These are phyloP conservation scores for Epichloe gansuensis DNA, from an alignment of 2,329 filamentous ascomycete genomes.

Conservation along the genomic window DNA sequence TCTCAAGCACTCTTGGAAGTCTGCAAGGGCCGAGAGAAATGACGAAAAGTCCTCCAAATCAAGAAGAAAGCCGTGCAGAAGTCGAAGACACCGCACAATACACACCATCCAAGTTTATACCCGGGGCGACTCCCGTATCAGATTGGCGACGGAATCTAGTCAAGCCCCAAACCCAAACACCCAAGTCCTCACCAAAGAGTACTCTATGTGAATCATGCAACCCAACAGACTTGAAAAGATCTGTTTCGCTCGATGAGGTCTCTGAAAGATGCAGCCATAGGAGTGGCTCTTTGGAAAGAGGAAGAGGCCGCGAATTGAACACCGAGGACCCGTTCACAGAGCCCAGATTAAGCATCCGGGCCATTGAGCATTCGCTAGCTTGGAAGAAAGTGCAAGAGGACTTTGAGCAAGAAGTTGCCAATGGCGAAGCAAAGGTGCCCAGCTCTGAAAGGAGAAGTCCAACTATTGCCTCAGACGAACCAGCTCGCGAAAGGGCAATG, in stretches of 20 bases:
- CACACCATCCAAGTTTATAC: not conserved
- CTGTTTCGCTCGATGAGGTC: not conserved
- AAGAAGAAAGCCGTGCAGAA: not conserved
- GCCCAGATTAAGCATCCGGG: constrained; percentile 14
- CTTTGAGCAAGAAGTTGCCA: constrained; percentile 4
- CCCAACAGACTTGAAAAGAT: not conserved
- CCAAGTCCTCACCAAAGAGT: not conserved
- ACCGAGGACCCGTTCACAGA: constrained; percentile 5
- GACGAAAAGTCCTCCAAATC: not conserved
- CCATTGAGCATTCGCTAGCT: constrained; percentile 17
- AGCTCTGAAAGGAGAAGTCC: not conserved
- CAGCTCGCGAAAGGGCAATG: not conserved
- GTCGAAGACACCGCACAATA: not conserved
- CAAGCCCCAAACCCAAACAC: not conserved
- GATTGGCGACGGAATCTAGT: constrained; percentile 7
- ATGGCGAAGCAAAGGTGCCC: not conserved
- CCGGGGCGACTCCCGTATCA: constrained; percentile 3
- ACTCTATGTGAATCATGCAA: constrained; percentile 8
- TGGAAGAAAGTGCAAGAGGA: constrained; percentile 11
- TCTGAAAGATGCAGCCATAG: constrained; percentile 3
- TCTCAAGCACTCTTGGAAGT: not conserved
- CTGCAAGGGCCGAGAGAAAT: not conserved
- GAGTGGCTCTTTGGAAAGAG: not conserved
- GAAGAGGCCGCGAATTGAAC: not conserved
- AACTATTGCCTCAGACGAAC: not conserved